A percentile compares a stretch with the other conserved stretches of the same genome.
These are phyloP conservation scores for Hawksworthiomyces lignivorus DNA, from an alignment of 2,329 filamentous ascomycete genomes.

Conservation along the genomic window DNA sequence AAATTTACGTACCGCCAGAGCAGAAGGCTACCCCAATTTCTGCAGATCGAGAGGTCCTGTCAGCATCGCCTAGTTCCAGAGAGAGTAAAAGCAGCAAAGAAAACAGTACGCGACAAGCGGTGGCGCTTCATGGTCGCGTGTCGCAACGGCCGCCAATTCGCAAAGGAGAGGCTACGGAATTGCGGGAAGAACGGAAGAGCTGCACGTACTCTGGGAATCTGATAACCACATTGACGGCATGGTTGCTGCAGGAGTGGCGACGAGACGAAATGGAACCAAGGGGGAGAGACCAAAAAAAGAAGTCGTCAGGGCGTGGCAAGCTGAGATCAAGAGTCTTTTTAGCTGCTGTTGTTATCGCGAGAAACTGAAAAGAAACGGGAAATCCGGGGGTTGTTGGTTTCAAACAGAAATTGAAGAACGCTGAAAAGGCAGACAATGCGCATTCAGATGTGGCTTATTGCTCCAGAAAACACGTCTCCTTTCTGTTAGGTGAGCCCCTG, in stretches of 20 bases:
- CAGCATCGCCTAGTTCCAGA: slow-evolving; percentile 17
- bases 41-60: slow-evolving; percentile 31
- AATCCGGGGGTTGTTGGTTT: too few relatives aligned
- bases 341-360: too few relatives aligned
- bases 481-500: slow-evolving; percentile 5
- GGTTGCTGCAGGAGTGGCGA: too few relatives aligned
- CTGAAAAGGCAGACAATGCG: too few relatives aligned
- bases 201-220: slow-evolving; percentile 78
- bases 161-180: not conserved
- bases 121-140: slow-evolving; percentile 9
- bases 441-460: not conserved
- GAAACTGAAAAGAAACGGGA: too few relatives aligned
- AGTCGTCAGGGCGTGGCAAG: too few relatives aligned
- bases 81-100: not conserved
- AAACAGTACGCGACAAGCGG: not conserved
- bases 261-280: too few relatives aligned
- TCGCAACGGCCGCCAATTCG: not conserved
- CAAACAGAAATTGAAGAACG: too few relatives aligned
- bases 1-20: slow-evolving; percentile 78
- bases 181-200: not conserved
- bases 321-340: too few relatives aligned
- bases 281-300: too few relatives aligned
- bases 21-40: slow-evolving; percentile 97
- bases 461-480: slow-evolving; percentile 15
- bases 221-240: slow-evolving; percentile 95